A percentile compares a stretch with the other conserved stretches of the same genome.
These are phyloP conservation scores for Aquanectria penicillioides DNA, from an alignment of 2,329 filamentous ascomycete species.

Conservation along the genomic window DNA sequence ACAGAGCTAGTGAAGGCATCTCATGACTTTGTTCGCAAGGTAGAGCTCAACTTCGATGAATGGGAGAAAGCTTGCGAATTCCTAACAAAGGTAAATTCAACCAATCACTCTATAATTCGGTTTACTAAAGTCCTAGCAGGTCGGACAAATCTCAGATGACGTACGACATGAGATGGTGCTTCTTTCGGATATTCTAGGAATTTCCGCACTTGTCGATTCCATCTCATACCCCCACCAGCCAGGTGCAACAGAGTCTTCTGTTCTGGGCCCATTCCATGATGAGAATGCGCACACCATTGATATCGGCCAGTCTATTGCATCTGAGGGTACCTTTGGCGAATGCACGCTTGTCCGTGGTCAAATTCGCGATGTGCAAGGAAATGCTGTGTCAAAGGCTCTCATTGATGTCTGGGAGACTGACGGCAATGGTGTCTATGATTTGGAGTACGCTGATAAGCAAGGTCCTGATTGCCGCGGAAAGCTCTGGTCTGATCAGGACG, in stretches of 20 bases:
- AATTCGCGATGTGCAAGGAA: slow-evolving; percentile 68
- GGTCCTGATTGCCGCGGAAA: slow-evolving; percentile 46
- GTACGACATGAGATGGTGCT: slow-evolving; percentile 74
- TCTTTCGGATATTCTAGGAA: slow-evolving; percentile 78
- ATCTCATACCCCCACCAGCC: slow-evolving; percentile 81
- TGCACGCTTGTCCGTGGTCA: slow-evolving; percentile 74
- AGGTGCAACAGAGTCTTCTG: slow-evolving; percentile 75
- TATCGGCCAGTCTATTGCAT: slow-evolving; percentile 67
- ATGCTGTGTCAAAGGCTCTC: slow-evolving; percentile 69
- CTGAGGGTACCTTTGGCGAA: slow-evolving; percentile 69
- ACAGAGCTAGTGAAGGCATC: slow-evolving; percentile 76
- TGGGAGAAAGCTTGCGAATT: slow-evolving; percentile 78
- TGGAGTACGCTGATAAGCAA: slow-evolving; percentile 71
- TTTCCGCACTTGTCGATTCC: slow-evolving; percentile 78
- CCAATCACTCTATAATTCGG: not conserved
- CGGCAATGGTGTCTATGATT: slow-evolving; percentile 78
- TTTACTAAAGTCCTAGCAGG: not conserved
- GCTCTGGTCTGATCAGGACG: slow-evolving; percentile 40
- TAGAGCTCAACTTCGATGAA: slow-evolving; percentile 74
- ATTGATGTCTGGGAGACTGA: slow-evolving; percentile 86
- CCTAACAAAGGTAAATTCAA: slow-evolving; percentile 56
- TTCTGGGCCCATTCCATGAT: slow-evolving; percentile 81
- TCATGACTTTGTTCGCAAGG: slow-evolving; percentile 81
- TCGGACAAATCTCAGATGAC: not conserved
- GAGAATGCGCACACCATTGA: slow-evolving; percentile 68